Evolutionary conservation across 2,329 filamentous ascomycete genomes (phyloP).

Genomic region (Fusarium irregulare): DNA sequence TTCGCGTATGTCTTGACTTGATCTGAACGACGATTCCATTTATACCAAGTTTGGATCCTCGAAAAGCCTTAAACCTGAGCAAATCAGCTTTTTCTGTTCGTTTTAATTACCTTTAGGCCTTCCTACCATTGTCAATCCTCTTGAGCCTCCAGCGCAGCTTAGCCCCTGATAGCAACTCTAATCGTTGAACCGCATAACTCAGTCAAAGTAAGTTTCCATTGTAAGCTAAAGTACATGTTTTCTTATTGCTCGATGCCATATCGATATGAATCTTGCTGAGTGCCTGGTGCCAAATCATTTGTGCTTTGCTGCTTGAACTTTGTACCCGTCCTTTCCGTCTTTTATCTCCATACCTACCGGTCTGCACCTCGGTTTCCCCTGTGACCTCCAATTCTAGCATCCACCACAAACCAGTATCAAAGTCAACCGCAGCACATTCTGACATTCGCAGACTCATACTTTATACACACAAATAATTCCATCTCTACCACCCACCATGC

Average conservation of each 20-base stretch:
- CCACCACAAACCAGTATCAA: background rate
- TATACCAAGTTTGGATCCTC: background rate
- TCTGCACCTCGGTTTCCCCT: background rate
- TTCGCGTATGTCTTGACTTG: constrained; percentile 15
- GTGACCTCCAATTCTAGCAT: background rate
- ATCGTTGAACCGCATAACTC: background rate
- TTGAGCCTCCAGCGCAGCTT: background rate
- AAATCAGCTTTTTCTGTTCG: too few relatives aligned
- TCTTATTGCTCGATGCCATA: background rate
- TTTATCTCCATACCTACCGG: too few relatives aligned
- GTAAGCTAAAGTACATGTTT: background rate
- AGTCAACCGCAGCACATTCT: background rate
- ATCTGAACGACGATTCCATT: background rate
- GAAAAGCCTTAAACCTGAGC: background rate
- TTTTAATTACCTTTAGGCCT: too few relatives aligned
- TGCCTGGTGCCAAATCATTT: background rate
- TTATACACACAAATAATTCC: background rate
- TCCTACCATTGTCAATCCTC: too few relatives aligned
- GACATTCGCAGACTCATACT: constrained; percentile 3
- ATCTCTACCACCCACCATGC: constrained; percentile 66
- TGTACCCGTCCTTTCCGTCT: background rate
- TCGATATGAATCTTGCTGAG: background rate
- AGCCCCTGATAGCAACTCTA: constrained; percentile 6
- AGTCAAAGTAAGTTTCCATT: constrained; percentile 12
- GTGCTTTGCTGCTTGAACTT: background rate